Evolutionary conservation across 2,329 filamentous ascomycete genomes (phyloP).

Genomic region (Colletotrichum sp.): DNA sequence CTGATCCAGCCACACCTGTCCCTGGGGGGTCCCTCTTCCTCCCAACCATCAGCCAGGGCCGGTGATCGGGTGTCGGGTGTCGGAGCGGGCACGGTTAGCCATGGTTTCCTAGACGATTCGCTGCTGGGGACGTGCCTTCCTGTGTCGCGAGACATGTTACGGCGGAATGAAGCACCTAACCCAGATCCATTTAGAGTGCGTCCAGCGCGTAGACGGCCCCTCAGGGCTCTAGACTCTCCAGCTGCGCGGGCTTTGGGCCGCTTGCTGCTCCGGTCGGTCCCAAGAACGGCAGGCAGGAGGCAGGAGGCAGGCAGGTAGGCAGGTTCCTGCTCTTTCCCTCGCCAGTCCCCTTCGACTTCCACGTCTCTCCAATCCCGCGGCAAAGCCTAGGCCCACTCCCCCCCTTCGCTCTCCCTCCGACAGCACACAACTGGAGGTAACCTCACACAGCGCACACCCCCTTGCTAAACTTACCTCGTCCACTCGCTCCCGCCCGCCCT

Average conservation of each 20-base stretch:
- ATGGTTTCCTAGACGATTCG: slow-evolving; percentile 18
- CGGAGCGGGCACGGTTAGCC: background rate
- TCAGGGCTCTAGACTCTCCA: background rate
- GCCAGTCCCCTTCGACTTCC: background rate
- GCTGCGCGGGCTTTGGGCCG: background rate
- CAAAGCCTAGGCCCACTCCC: slow-evolving; percentile 15
- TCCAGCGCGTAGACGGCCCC: background rate
- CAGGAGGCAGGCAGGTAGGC: background rate
- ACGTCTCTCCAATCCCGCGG: slow-evolving; percentile 3
- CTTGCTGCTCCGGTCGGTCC: background rate
- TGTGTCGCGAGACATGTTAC: background rate
- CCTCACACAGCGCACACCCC: background rate
- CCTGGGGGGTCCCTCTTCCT: background rate
- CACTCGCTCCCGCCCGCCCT: background rate
- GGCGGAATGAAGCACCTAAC: background rate
- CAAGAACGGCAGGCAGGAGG: background rate
- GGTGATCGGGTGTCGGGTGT: slow-evolving; percentile 19
- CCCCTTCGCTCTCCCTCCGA: background rate
- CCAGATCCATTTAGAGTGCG: background rate
- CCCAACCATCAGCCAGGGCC: slow-evolving; percentile 10
- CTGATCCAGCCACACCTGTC: slow-evolving; percentile 9
- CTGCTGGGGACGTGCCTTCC: background rate
- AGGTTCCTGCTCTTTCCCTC: background rate
- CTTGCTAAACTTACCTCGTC: background rate
- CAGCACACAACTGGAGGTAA: background rate